Base-by-base conservation (phyloP, 2,329 filamentous ascomycete genomes). In the Grosmannia huntii region DNA sequence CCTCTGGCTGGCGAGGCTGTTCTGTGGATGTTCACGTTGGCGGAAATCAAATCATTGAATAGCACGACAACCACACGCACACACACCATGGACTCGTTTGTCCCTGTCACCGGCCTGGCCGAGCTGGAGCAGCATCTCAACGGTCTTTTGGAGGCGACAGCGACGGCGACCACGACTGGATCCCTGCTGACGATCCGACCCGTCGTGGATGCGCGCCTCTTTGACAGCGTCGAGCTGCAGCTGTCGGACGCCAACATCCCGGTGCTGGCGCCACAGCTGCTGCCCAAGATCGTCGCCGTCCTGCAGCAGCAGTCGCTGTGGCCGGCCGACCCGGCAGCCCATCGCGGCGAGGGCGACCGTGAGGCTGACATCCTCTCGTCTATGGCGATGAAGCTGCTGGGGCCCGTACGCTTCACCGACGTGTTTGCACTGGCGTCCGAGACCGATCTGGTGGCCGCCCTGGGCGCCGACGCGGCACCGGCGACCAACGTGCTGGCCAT, bases 201-300 rank as follows among this genome's bases (percentile, higher is more conserved):
- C 1, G 66, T 71, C 0, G 69, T 80, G 41, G 68, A 77, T 60
- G 68, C 70, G 12, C 77, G 76, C 62, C 71, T 84, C 2, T 78
- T 85, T 60, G 82, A 84, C 64, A 70, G 81, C 64, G 76, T 84
- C 51, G 76, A 80, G 64, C 74, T 84, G 4, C 80, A 84, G 65
- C 70, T 85, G 19, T 83, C 73, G 81, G 80, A 80, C 50, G 67
- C 68, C 61, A 83, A 82, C 64, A 80, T 75, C 38, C 74, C 73
- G 0, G 70, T 75, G 3, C 68, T 84, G 10, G 75, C 82, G 27
- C 75, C 76, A 23, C 73, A 69, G 2, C 70, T 84, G 25, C 76
- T 85, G 36, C 78, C 79, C 12, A 75, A 73, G 19, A 71, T 85
- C 62, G 77, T 76, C 38, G 66, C 72, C 28, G 74, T 83, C 61